Base-by-base conservation (phyloP, 345 rosid genomes). In the Populus deltoides region DNA sequence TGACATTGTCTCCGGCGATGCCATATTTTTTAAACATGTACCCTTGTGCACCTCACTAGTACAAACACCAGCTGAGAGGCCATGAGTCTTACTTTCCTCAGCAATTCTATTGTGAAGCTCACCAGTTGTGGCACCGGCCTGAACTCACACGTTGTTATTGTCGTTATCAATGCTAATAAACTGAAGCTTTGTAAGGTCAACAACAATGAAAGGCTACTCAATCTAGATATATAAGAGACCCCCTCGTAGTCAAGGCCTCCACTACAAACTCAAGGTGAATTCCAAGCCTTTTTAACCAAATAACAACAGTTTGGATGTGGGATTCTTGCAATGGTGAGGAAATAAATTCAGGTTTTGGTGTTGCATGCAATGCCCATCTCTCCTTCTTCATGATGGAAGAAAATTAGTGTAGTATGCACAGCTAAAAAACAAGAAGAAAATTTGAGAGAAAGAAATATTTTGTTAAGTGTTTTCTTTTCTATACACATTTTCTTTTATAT, bases 21-120 rank as follows among this genome's bases (percentile, higher is more conserved):
- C 93, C 93, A 66, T 82, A 89, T 65, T 87, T 92, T 70, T 90
- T 83, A 92, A 92, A 89, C 92, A 90, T 81, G 47, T 87, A 29
- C 11, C 93, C 93, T 49, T 88, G 87, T 2, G 91, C 96, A 12
- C 61, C 61, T 55, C 61, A 63, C 90, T 90, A 8, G 87, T 61
- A 77, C 91, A 91, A 10, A 92, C 81, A 2, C 97, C 94, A 90
- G 1, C 8, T 15, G 94, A 90, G 76, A 86, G 90, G 1, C 91
- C 96, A 63, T 83, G 92, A 2, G 66, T 81, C 35, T 72, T 85
- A 71, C 91, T 90, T 82, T 86, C 87, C 85, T 90, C 89, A 0
- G 86, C 76, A 70, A 92, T 90, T 72, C 33, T 31, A 31, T 31
- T 73, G 81, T 87, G 86, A 71, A 86, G 87, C 69, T 92, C 94